These are phyloP conservation scores for Leucaena leucocephala DNA, from an alignment of 306 rosid genomes.

Conservation along the genomic window DNA sequence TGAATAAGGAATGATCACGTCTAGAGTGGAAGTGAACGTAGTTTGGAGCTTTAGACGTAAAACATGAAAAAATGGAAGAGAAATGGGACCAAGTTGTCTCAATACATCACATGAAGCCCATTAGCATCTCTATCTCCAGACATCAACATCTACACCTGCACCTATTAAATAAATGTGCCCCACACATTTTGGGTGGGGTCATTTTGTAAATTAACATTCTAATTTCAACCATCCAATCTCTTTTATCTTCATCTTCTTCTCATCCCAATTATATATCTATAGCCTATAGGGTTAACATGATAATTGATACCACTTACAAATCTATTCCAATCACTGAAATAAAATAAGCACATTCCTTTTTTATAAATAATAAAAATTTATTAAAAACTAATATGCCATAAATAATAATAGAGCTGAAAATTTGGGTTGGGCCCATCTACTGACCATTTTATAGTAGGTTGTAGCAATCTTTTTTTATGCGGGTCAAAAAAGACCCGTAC, in stretches of 20 bases:
- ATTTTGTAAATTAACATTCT: constrained; percentile 37
- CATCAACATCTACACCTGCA: constrained; percentile 49
- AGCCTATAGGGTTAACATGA: neutral
- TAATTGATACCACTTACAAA: neutral
- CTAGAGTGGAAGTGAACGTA: neutral
- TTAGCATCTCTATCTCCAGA: constrained; percentile 51
- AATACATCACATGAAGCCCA: constrained; percentile 62
- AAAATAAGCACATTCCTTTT: neutral
- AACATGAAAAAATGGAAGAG: constrained; percentile 24
- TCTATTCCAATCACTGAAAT: neutral
- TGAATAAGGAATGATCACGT: no score
- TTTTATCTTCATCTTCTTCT: constrained; percentile 39
- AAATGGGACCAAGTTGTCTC: constrained; percentile 43
- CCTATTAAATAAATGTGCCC: constrained; percentile 47
- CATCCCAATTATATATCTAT: neutral
- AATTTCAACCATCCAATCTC: constrained; percentile 31
- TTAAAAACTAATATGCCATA: neutral
- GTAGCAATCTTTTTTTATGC: no score
- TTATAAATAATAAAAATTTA: neutral
- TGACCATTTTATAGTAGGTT: no score
- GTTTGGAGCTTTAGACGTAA: neutral
- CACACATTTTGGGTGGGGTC: constrained; percentile 51
- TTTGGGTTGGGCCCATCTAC: no score
- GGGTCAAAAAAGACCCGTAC: no score
- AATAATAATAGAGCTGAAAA: no score